phyloP scores from a whole-genome alignment of 1,139 yeast genomes.

The Saccharomyces hybrid region DNA sequence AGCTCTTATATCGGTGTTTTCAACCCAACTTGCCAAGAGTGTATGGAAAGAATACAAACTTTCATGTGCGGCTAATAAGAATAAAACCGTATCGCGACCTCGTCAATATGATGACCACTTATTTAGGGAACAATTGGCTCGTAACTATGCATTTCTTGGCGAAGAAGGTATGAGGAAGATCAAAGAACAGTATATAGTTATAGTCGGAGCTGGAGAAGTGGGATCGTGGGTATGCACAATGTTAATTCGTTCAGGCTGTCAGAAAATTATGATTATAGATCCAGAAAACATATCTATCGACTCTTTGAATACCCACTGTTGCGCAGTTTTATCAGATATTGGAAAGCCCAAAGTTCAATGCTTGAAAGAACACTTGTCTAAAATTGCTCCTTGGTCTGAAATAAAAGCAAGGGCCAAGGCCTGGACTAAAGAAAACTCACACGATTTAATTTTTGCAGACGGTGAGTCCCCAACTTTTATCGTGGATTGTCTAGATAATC shows the following conservation, averaged over 20 bases:
- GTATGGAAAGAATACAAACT: slow-evolving; percentile 16
- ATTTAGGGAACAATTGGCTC: slow-evolving; percentile 81
- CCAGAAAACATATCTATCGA: slow-evolving; percentile 93
- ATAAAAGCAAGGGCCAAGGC: slow-evolving; percentile 70
- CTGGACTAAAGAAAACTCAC: slow-evolving; percentile 63
- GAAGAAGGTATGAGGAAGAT: slow-evolving; percentile 75
- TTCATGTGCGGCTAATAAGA: background rate
- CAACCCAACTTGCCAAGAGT: slow-evolving; percentile 22
- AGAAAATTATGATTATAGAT: slow-evolving; percentile 70
- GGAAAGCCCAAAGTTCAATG: slow-evolving; percentile 85
- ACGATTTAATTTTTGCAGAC: slow-evolving; percentile 46
- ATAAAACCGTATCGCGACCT: slow-evolving; percentile 4
- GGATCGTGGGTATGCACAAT: slow-evolving; percentile 96
- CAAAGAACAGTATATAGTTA: slow-evolving; percentile 65
- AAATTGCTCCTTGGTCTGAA: slow-evolving; percentile 86
- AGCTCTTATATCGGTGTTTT: slow-evolving; percentile 23
- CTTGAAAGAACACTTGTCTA: slow-evolving; percentile 50
- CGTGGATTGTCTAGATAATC: slow-evolving; percentile 91
- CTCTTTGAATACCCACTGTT: slow-evolving; percentile 88
- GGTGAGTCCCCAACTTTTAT: slow-evolving; percentile 57
- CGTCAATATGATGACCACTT: slow-evolving; percentile 57
- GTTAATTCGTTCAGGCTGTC: slow-evolving; percentile 85
- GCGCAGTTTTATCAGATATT: slow-evolving; percentile 80
- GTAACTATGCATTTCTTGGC: slow-evolving; percentile 87
- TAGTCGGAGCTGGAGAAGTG: slow-evolving; percentile 98